These are phyloP conservation scores for Caryopteris hybrid DNA, from an alignment of 305 asterid species.

Conservation along the genomic window DNA sequence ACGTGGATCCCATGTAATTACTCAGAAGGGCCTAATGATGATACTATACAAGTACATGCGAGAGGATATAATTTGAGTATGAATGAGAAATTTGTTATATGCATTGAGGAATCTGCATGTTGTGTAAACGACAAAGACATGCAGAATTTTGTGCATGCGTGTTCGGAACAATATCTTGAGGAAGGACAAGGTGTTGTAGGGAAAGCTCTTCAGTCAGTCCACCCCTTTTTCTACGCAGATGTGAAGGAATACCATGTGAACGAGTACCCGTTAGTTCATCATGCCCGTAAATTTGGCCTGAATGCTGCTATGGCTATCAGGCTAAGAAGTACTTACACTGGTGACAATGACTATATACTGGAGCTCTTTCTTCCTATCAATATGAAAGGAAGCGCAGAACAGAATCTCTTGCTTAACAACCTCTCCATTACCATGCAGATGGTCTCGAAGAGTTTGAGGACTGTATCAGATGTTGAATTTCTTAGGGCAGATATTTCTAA, in stretches of 20 bases:
- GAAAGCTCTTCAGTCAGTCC: slow-evolving; percentile 73
- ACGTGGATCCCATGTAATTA: slow-evolving; percentile 79
- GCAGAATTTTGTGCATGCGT: slow-evolving; percentile 68
- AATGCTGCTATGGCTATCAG: slow-evolving; percentile 78
- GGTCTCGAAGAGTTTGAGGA: slow-evolving; percentile 68
- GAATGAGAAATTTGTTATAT: slow-evolving; percentile 39
- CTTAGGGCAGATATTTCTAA: slow-evolving; percentile 28
- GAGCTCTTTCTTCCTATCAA: slow-evolving; percentile 81
- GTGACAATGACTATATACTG: slow-evolving; percentile 55
- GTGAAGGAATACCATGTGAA: slow-evolving; percentile 70
- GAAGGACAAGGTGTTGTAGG: slow-evolving; percentile 82
- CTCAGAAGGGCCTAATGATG: slow-evolving; percentile 29
- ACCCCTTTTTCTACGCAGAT: slow-evolving; percentile 62
- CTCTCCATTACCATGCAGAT: slow-evolving; percentile 78
- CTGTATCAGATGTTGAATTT: slow-evolving; percentile 59
- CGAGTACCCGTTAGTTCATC: slow-evolving; percentile 85
- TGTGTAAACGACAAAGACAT: slow-evolving; percentile 53
- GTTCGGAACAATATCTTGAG: slow-evolving; percentile 62
- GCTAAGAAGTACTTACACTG: slow-evolving; percentile 62
- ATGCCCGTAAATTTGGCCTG: slow-evolving; percentile 71
- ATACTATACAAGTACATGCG: slow-evolving; percentile 22
- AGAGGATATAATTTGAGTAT: slow-evolving; percentile 20
- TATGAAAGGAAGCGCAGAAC: slow-evolving; percentile 61
- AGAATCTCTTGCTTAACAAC: slow-evolving; percentile 61
- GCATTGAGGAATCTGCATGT: slow-evolving; percentile 57